These are phyloP conservation scores for Picea glauca DNA, from an alignment of 75 land plant genomes.

Conservation along the genomic window DNA sequence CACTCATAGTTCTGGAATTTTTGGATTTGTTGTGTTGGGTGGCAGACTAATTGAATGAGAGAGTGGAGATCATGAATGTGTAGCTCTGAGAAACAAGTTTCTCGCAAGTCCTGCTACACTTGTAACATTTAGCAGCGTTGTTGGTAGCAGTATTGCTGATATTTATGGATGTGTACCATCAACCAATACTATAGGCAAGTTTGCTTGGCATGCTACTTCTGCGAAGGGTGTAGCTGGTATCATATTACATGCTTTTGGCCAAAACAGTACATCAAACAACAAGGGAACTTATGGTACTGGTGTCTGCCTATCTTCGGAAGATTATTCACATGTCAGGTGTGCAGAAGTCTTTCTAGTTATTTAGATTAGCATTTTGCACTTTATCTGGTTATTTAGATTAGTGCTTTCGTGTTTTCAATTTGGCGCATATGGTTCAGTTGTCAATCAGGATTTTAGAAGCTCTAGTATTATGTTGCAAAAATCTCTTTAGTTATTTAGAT, in stretches of 20 bases:
- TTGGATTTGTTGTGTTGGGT: neutral
- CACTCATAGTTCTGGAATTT: neutral
- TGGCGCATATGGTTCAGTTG: no score
- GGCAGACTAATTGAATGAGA: constrained; percentile 20
- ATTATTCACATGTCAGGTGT: constrained; percentile 31
- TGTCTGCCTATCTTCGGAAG: constrained; percentile 53
- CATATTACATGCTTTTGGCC: constrained; percentile 57
- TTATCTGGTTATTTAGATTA: no score
- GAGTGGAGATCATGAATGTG: constrained; percentile 13
- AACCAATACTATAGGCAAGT: constrained; percentile 38
- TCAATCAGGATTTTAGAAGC: no score
- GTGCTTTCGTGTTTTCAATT: no score
- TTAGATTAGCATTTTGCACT: no score
- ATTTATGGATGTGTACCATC: constrained; percentile 5
- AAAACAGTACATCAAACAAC: constrained; percentile 23
- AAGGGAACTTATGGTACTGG: constrained; percentile 50
- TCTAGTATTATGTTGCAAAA: no score
- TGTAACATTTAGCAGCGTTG: constrained; percentile 1
- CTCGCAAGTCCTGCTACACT: constrained; percentile 10
- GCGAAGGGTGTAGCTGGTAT: constrained; percentile 30
- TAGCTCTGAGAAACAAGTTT: constrained; percentile 14
- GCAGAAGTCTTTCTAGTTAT: no score
- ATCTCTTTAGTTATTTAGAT: no score
- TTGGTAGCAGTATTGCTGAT: constrained; percentile 15
- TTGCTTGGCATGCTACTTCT: constrained; percentile 70